Conservation (phyloP, 148 eudicot species). For the Fagopyrum homotropicum region DNA sequence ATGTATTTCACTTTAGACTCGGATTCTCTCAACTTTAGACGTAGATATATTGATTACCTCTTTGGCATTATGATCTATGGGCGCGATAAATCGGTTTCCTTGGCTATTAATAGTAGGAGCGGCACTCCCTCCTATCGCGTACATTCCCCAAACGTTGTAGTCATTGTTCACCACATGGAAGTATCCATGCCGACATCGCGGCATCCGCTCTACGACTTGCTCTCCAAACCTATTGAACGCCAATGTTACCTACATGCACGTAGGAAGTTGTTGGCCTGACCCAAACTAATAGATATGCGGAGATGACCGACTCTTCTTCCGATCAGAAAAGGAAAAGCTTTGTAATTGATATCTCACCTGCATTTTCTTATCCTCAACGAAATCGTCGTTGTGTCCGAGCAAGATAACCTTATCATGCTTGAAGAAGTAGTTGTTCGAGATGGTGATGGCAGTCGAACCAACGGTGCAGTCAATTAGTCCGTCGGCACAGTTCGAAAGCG, state of each 20-base stretch:
- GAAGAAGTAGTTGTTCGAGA: slow-evolving; percentile 57
- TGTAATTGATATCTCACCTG: slow-evolving; percentile 19
- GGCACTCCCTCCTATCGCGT: slow-evolving; percentile 77
- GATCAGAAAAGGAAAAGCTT: too few relatives aligned
- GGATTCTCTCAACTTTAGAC: too few relatives aligned
- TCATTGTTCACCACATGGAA: slow-evolving; percentile 80
- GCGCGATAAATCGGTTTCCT: slow-evolving; percentile 74
- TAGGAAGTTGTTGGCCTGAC: too few relatives aligned
- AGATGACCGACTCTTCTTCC: too few relatives aligned
- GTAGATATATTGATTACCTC: slow-evolving; percentile 34
- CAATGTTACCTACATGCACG: slow-evolving; percentile 41
- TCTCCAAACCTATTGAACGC: slow-evolving; percentile 72
- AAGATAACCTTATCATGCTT: slow-evolving; percentile 72
- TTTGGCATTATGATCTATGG: slow-evolving; percentile 44
- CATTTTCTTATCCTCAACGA: slow-evolving; percentile 55
- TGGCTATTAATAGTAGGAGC: slow-evolving; percentile 71
- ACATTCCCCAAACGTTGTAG: slow-evolving; percentile 52
- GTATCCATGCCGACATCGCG: slow-evolving; percentile 66
- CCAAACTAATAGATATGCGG: too few relatives aligned
- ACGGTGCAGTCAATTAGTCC: slow-evolving; percentile 59
- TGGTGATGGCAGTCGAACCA: slow-evolving; percentile 70
- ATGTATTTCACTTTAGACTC: too few relatives aligned
- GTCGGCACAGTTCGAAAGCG: slow-evolving; percentile 57
- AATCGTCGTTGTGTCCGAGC: slow-evolving; percentile 65
- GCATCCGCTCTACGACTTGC: slow-evolving; percentile 64